Conservation (phyloP, 495 filamentous ascomycete genomes). For the Trichoderma erinaceum region DNA sequence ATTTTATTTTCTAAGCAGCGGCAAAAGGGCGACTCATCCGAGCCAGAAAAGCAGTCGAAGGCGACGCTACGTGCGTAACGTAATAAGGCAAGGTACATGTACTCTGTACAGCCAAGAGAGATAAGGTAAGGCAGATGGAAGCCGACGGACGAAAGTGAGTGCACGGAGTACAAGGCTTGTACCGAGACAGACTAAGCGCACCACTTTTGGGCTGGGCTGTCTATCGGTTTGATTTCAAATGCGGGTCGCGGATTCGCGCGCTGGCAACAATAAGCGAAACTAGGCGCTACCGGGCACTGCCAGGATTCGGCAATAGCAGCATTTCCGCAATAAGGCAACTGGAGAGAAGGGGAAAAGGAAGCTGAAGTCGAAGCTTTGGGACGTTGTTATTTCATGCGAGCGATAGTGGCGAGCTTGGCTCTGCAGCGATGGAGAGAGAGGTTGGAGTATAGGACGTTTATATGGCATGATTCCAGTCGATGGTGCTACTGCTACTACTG, state of each 20-base stretch:
- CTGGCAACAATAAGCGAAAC: conserved; percentile 8
- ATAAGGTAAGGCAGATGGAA: conserved; percentile 7
- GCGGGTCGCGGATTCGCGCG: conserved; percentile 12
- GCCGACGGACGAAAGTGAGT: background rate
- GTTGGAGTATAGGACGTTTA: background rate
- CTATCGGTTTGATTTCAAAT: conserved; percentile 10
- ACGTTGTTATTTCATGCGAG: background rate
- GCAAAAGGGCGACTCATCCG: too few species aligned
- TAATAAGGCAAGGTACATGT: too few species aligned
- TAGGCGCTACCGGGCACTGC: conserved; percentile 1
- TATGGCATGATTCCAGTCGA: background rate
- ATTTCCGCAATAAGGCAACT: background rate
- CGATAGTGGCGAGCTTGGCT: too few species aligned
- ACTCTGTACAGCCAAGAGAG: background rate
- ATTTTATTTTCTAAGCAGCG: too few species aligned
- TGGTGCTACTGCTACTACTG: background rate
- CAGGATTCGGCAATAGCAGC: conserved; percentile 5
- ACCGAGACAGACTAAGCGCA: background rate
- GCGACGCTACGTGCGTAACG: background rate
- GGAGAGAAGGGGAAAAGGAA: background rate
- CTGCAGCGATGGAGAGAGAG: background rate
- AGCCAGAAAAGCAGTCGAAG: background rate
- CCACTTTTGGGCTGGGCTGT: background rate
- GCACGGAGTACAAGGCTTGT: background rate
- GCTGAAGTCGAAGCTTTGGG: background rate